These are phyloP conservation scores for Selenicereus undatus DNA, from an alignment of 148 eudicot genomes.

Conservation along the genomic window DNA sequence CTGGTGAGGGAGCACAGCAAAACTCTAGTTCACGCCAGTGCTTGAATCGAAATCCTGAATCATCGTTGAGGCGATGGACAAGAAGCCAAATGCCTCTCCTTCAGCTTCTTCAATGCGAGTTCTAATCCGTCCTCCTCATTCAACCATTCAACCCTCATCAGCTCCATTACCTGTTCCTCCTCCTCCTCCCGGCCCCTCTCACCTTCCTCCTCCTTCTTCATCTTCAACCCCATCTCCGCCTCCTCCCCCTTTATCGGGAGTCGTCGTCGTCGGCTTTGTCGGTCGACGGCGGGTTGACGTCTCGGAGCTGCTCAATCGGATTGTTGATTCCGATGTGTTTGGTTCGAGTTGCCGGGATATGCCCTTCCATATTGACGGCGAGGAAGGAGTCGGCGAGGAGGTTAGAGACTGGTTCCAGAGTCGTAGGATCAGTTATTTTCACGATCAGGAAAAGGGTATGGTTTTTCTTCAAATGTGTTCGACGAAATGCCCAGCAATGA, in stretches of 20 bases:
- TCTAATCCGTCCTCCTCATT: conserved; percentile 52
- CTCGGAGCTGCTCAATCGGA: conserved; percentile 59
- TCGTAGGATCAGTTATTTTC: conserved; percentile 49
- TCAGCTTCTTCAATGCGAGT: conserved; percentile 47
- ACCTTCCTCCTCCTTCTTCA: background rate
- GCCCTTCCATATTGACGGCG: conserved; percentile 18
- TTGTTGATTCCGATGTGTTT: conserved; percentile 61
- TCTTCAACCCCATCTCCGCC: conserved; percentile 10
- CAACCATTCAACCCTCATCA: conserved; percentile 19
- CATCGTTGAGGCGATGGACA: background rate
- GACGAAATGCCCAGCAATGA: conserved; percentile 37
- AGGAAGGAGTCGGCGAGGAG: conserved; percentile 25
- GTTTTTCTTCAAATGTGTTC: conserved; percentile 59
- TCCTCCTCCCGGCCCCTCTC: conserved; percentile 7
- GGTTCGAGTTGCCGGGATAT: conserved; percentile 51
- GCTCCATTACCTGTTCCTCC: conserved; percentile 13
- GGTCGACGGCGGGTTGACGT: conserved; percentile 43
- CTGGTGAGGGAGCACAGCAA: background rate
- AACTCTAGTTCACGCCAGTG: background rate
- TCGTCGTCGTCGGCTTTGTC: conserved; percentile 79
- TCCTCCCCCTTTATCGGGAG: conserved; percentile 33
- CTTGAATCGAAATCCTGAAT: background rate
- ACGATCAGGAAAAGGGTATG: conserved; percentile 53
- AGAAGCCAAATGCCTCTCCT: conserved; percentile 24
- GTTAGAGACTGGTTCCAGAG: conserved; percentile 36